These are phyloP conservation scores for Neurospora cerealis DNA, from an alignment of 495 filamentous ascomycete species.

Conservation along the genomic window DNA sequence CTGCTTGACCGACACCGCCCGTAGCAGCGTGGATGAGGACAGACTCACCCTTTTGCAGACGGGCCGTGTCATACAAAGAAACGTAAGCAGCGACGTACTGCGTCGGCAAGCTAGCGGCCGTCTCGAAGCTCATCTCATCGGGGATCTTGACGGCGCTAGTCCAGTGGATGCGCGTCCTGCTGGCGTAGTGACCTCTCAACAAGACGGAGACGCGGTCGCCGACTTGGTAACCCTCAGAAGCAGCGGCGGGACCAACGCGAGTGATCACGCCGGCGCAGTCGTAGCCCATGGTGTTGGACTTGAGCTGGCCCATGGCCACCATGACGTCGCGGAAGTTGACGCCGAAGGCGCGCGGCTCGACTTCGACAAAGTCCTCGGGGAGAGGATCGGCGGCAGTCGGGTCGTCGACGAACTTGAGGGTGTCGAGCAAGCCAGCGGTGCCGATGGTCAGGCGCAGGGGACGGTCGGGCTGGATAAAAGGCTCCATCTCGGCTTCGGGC, in stretches of 20 bases:
- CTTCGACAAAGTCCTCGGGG: conserved; percentile 25
- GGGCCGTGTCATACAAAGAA: conserved; percentile 27
- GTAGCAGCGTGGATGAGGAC: conserved; percentile 52
- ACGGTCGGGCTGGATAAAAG: conserved; percentile 19
- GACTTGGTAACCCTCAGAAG: conserved; percentile 24
- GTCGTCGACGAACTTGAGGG: conserved; percentile 23
- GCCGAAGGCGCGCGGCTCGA: conserved; percentile 31
- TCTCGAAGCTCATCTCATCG: conserved; percentile 35
- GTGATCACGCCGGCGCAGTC: conserved; percentile 40
- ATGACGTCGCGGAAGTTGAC: conserved; percentile 41
- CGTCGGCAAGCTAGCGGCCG: conserved; percentile 41
- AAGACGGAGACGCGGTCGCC: conserved; percentile 40
- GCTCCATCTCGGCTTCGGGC: conserved; percentile 7
- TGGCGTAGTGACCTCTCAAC: conserved; percentile 18
- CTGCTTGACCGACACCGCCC: conserved; percentile 48
- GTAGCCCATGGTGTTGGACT: conserved; percentile 28
- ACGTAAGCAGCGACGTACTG: conserved; percentile 47
- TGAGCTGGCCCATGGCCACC: conserved; percentile 39
- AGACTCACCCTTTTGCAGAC: conserved; percentile 36
- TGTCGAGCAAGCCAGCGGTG: conserved; percentile 24
- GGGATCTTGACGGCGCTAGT: conserved; percentile 29
- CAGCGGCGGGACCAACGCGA: conserved; percentile 40
- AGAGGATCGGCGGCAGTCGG: conserved; percentile 8
- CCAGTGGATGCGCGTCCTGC: conserved; percentile 5
- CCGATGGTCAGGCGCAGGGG: conserved; percentile 21